Conservation (phyloP, 805 yeast genomes). For the Suhomyces kilbournensis region DNA sequence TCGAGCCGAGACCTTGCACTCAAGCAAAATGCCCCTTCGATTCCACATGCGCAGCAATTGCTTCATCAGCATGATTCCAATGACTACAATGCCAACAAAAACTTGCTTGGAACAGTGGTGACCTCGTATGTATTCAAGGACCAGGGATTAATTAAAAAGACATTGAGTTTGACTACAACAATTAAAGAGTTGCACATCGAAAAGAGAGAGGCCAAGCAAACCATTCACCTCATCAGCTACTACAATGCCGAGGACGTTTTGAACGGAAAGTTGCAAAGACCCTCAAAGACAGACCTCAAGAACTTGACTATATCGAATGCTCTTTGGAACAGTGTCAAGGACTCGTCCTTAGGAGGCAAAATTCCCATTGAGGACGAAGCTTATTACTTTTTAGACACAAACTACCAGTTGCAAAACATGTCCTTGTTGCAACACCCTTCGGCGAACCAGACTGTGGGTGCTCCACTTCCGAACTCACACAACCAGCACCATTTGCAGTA, state of each 20-base stretch:
- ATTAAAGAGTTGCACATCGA: conserved; percentile 25
- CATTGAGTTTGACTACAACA: conserved; percentile 51
- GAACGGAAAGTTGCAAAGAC: conserved; percentile 52
- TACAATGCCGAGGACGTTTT: conserved; percentile 74
- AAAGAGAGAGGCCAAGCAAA: conserved; percentile 32
- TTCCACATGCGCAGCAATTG: conserved; percentile 5
- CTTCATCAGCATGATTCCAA: conserved; percentile 2
- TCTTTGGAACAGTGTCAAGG: conserved; percentile 56
- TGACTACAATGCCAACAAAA: conserved; percentile 11
- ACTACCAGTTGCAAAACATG: conserved; percentile 43
- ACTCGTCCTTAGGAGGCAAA: conserved; percentile 58
- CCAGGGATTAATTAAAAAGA: conserved; percentile 78
- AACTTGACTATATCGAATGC: conserved; percentile 46
- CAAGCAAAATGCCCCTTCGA: neutral
- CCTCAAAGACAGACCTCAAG: conserved; percentile 54
- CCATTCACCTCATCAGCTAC: conserved; percentile 75
- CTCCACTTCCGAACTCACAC: conserved; percentile 4
- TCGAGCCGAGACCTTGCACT: neutral
- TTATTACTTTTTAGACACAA: conserved; percentile 44
- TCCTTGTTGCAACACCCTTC: conserved; percentile 20
- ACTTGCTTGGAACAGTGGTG: conserved; percentile 43
- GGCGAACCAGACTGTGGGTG: neutral
- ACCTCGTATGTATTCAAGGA: conserved; percentile 64
- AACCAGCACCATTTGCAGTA: conserved; percentile 7
- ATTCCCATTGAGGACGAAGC: conserved; percentile 49